Base-by-base conservation (phyloP, 2,329 filamentous ascomycete genomes). In the Alternaria novae-zelandiae region DNA sequence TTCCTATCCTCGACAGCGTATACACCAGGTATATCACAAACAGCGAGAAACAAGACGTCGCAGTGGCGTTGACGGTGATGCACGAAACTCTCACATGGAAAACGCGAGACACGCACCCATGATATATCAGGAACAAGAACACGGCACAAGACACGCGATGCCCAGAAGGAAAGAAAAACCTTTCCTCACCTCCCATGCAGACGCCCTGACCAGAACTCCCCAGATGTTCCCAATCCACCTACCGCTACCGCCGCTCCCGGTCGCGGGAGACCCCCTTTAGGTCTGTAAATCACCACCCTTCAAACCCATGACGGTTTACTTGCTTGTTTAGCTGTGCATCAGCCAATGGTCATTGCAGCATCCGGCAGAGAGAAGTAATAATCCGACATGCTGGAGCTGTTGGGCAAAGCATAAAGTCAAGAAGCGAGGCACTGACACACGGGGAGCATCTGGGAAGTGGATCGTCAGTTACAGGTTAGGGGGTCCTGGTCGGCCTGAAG, bases 161-260 rank as follows among this genome's bases (percentile, higher is more conserved):
- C 36, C 43, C 23, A 23, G n/a, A 28, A 55, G 43, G 43, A 41
- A 45, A 26, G 21, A 41, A 53, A 41, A 41, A 21, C 28, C 30
- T 25, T 32, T 41, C 36, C 30, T 36, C 8, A 53, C 20, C 7
- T 21, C 30, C 49, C 49, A 53, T 41, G 36, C 20, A 32, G 15
- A 49, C 28, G 28, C 32, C 55, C 32, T 47, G 44, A 43, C 30
- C 43, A 59, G 36, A 20, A 50, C 32, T 26, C 59, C 55, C 55
- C 55, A 50, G 36, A 54, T 62, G 32, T 58, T 36, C 28, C 13
- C 49, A 44, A 53, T 53, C 26, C 47, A 41, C 59, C 46, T 58
- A 43, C 59, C 54, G 54, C 54, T 58, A 44, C 59, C 51, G 47
- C 47, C 59, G 36, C 55, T 54, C 41, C 59, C 59, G 41, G 30